Evolutionary conservation across 129 eudicot species (phyloP).

Genomic region (Chrysanthemum lavandulifolium): DNA sequence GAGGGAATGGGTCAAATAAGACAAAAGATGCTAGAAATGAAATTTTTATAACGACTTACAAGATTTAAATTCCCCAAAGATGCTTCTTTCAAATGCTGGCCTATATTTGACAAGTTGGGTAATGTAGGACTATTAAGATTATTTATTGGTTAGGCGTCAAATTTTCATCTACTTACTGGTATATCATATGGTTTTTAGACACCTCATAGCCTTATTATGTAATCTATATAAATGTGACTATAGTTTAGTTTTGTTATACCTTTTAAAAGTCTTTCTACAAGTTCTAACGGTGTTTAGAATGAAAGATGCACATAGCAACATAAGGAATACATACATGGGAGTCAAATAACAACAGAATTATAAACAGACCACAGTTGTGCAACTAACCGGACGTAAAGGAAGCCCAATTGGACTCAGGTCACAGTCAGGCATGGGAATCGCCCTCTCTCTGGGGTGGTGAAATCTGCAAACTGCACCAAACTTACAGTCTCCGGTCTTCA

Average conservation of each 20-base stretch:
- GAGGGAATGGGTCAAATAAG: too few species aligned
- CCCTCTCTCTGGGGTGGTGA: constrained; percentile 93
- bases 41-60: too few species aligned
- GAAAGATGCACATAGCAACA: constrained; percentile 1
- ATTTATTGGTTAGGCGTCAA: too few species aligned
- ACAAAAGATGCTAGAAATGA: too few species aligned
- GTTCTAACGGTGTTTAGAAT: constrained; percentile 7
- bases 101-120: too few species aligned
- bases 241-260: neutral
- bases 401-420: constrained; percentile 84
- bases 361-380: neutral
- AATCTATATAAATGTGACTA: too few species aligned
- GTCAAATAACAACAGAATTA: neutral
- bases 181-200: too few species aligned
- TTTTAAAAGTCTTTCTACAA: neutral
- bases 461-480: constrained; percentile 95
- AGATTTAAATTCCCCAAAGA: too few species aligned
- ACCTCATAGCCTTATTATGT: too few species aligned
- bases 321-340: neutral
- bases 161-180: too few species aligned
- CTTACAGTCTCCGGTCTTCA: constrained; percentile 99
- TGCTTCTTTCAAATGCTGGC: too few species aligned
- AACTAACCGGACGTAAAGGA: constrained; percentile 91
- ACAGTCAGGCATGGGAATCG: constrained; percentile 85
- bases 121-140: too few species aligned